phyloP scores from a whole-genome alignment of 768 basidiomycete species.

The Auricularia cornea region DNA sequence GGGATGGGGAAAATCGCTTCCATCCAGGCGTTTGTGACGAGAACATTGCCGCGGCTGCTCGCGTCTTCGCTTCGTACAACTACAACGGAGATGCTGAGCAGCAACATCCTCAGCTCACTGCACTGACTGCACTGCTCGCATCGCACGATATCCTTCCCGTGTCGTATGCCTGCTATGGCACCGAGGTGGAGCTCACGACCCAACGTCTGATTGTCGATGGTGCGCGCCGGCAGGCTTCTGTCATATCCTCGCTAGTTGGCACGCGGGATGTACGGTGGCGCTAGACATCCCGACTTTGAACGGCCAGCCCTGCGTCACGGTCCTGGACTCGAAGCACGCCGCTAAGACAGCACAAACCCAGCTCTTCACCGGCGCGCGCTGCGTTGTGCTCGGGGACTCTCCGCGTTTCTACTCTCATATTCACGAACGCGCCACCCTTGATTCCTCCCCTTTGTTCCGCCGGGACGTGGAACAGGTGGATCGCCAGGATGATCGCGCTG shows the following conservation, averaged over 20 bases:
- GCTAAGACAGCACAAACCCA: conserved; percentile 30
- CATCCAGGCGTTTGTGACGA: no score
- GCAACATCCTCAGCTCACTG: no score
- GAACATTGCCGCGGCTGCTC: no score
- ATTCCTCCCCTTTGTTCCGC: conserved; percentile 16
- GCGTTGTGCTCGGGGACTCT: conserved; percentile 18
- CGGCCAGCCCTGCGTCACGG: conserved; percentile 17
- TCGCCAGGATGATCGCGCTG: conserved; percentile 38
- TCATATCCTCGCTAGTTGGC: not conserved
- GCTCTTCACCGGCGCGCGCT: conserved; percentile 24
- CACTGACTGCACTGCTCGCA: no score
- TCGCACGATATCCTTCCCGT: conserved; percentile 18
- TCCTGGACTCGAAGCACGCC: conserved; percentile 31
- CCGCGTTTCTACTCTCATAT: conserved; percentile 13
- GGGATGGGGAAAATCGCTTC: no score
- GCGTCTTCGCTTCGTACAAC: no score
- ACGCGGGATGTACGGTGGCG: not conserved
- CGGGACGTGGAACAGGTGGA: conserved; percentile 33
- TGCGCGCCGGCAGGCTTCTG: not conserved
- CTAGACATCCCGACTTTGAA: conserved; percentile 10
- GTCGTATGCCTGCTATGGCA: conserved; percentile 30
- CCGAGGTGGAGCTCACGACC: conserved; percentile 21
- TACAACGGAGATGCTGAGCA: no score
- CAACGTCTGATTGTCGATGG: conserved; percentile 14
- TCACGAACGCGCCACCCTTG: conserved; percentile 10